A percentile compares a stretch with the other conserved stretches of the same genome.
phyloP scores from a whole-genome alignment of 441 rosid species.

The Raphanus hybrid region DNA sequence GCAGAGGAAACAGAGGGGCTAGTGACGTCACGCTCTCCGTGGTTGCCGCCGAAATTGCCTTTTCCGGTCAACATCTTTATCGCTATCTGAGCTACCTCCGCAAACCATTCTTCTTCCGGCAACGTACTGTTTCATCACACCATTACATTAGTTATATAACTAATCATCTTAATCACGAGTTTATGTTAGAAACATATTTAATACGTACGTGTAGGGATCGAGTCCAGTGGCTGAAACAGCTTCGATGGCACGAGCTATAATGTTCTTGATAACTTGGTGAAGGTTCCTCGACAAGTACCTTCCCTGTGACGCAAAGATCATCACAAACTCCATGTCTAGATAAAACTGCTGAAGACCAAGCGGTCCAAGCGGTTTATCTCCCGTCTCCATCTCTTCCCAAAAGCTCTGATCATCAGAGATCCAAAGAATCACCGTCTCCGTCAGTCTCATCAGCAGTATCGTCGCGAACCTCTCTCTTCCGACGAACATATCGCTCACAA shows the following conservation, averaged over 20 bases:
- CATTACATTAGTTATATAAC: not conserved
- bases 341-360: conserved; percentile 92
- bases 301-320: conserved; percentile 85
- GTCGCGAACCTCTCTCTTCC: conserved; percentile 94
- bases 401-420: conserved; percentile 88
- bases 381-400: conserved; percentile 90
- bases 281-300: conserved; percentile 86
- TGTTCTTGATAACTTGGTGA: conserved; percentile 83
- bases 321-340: conserved; percentile 95
- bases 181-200: not conserved
- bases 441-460: conserved; percentile 82
- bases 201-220: conserved; percentile 71
- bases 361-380: conserved; percentile 74
- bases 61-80: conserved; percentile 74
- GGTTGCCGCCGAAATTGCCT: conserved; percentile 51
- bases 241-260: conserved; percentile 79
- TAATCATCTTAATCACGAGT: conserved; percentile 2
- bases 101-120: conserved; percentile 94
- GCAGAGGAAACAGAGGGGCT: conserved; percentile 77
- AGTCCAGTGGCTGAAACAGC: conserved; percentile 74
- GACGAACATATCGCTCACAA: conserved; percentile 77
- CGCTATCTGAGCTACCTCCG: conserved; percentile 79
- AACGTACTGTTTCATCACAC: conserved; percentile 53
- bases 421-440: conserved; percentile 91
- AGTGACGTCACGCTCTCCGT: conserved; percentile 56